Evolutionary conservation across 2,329 filamentous ascomycete species (phyloP), one percentile per base, ranked within the genome.

Genomic region (Claviceps sp.): DNA sequence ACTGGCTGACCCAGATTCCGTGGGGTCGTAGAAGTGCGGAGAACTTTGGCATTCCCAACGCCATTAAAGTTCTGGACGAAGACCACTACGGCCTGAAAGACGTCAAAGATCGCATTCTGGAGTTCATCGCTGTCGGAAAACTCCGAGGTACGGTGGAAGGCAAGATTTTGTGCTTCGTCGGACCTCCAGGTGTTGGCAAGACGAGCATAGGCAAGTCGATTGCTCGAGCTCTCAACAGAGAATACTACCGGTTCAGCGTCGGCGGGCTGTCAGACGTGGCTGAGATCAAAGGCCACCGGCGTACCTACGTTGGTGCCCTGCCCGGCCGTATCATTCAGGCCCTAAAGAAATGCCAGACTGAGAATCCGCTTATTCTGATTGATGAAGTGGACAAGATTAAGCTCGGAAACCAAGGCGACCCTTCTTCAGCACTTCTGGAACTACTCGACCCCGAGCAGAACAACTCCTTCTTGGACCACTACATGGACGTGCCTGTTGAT

Each of bases 181-280:
- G 93, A 1, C 93, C 93, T 50, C 93, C 93, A 17, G 93, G 93
- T 73, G 93, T 98, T 26, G 93, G 93, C 61, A 98, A 98, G 75
- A 98, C 93, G 2, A 96, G 90, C 68, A 98, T 98, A 59, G 93
- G 93, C 65, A 98, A 98, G 68, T 97, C 90, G 0, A 96, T 98
- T 61, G 93, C 93, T 16, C 81, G 91, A 52, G 94, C 93, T 30
- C 73, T 98, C 53, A 96, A 96, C 70, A 79, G 94, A 54, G 85
- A 98, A 64, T 98, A 98, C 73, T 98, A 98, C 73, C 82, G 93
- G 59, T 98, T 98, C 76, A 96, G 90, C 63, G 93, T 98, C 8
- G 93, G 93, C 64, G 93, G 93, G 60, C 77, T 98, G 58, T 95
- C 91, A 4, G 93, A 98, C 69, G 94, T 98, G 57, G 93, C 93